Evolutionary conservation across 257 asterid species (phyloP), one percentile per base, ranked within the genome.

Genomic region (Plantago major): DNA sequence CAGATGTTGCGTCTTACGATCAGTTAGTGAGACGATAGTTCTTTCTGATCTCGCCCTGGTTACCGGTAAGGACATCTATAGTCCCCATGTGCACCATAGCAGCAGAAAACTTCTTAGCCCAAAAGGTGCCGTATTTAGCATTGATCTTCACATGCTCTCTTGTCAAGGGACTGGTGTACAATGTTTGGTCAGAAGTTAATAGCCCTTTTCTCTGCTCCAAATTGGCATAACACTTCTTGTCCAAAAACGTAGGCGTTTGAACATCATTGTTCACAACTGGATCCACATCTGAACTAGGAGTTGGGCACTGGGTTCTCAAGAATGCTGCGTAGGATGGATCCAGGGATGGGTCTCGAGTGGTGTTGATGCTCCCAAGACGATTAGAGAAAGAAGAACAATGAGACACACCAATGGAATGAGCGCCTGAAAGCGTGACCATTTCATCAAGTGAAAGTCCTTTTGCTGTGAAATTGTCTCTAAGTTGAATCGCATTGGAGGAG

Each of bases 351-450:
- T 78, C 84, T 38, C 62, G 57, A 16, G 74, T 71, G 3, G 74
- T 28, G 30, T 52, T 80, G 65, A 72, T 74, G 4, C 46, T 30
- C 55, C 51, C 73, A 9, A 79, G 46, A 13, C 82, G 58, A 16
- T 19, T 40, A 0, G 75, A 46, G 50, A 77, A 71, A 0, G 75
- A 40, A 16, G 81, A 69, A 49, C 83, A 80, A 19, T 65, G 63
- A 2, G 83, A 13, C 5, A 65, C 17, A 11, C 86, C 83, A 16
- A 80, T 61, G 19, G 83, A 76, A 50, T 80, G 83, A n/a, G 86
- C 83, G 9, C 86, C 83, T 0, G 83, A 80, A 16, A 80, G 86
- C 0, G 79, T 75, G 14, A 80, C 81, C 82, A 80, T 68, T 1
- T 74, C 83, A 18, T 77, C 74, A 0, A 42, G 4, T 7, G 79